phyloP scores from a whole-genome alignment of 768 basidiomycete genomes.

The Mycena floridula region DNA sequence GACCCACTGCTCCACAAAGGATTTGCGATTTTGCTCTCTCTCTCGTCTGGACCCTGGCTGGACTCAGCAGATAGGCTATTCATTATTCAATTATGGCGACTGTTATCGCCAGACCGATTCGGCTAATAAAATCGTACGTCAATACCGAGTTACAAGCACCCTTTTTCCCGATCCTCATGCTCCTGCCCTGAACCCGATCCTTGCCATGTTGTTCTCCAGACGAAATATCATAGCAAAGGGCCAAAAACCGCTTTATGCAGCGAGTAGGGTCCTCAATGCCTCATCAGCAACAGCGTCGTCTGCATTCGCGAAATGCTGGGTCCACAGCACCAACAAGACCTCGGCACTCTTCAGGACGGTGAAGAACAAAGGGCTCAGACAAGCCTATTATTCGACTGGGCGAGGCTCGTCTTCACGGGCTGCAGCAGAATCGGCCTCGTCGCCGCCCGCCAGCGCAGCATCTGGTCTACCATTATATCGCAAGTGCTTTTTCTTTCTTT shows the following conservation, averaged over 20 bases:
- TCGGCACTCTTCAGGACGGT: conserved; percentile 41
- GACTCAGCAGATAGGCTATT: too few species aligned
- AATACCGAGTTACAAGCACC: background rate
- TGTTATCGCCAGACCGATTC: background rate
- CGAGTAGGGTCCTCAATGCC: conserved; percentile 47
- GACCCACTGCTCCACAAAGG: too few species aligned
- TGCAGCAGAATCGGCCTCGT: too few species aligned
- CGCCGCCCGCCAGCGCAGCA: too few species aligned
- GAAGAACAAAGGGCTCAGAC: conserved; percentile 27
- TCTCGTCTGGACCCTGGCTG: too few species aligned
- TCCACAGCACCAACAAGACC: conserved; percentile 47
- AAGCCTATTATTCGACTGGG: conserved; percentile 36
- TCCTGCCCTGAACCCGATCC: background rate
- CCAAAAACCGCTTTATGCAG: conserved; percentile 50
- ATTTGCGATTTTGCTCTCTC: too few species aligned
- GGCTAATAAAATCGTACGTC: background rate
- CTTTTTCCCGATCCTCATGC: background rate
- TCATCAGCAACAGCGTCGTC: conserved; percentile 42
- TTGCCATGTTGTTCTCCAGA: conserved; percentile 45
- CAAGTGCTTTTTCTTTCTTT: conserved; percentile 21
- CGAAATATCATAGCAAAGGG: conserved; percentile 46
- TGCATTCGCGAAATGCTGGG: conserved; percentile 45
- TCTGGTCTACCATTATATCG: conserved; percentile 56
- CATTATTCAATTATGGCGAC: too few species aligned
- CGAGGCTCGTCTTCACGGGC: too few species aligned